Evolutionary conservation across 2,329 filamentous ascomycete genomes (phyloP), one percentile per base, ranked within the genome.

Genomic region (Lachnellula occidentalis): DNA sequence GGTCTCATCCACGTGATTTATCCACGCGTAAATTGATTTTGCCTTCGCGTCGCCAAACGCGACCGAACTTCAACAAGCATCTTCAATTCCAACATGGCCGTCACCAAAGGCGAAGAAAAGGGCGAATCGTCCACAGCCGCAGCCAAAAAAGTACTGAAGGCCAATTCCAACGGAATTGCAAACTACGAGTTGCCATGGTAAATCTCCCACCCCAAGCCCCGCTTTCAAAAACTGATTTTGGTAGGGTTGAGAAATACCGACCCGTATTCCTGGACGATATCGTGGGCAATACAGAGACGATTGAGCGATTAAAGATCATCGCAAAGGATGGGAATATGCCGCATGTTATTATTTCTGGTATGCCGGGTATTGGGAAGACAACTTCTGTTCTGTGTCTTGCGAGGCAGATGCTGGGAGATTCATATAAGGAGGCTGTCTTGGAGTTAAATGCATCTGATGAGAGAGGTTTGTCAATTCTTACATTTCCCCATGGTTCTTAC

Each of bases 281-380:
- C 51, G 94, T 99, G 52, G 94, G 94, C 68, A 99, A 99, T 73
- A 95, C 90, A 19, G 94, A 99, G 71, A 99, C 94, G 1, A 91
- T 99, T 66, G 92, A 97, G 72, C 88, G 94, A 53, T 78, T 99
- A 66, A 97, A 97, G 71, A 97, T 99, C 67, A 97, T 99, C 65
- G 92, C 94, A 46, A 94, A 92, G 72, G 94, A 97, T 75, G 94
- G 94, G 65, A 99, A 99, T 74, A 96, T 99, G 92, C 94, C 94
- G 2, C 94, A 99, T 74, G 84, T 99, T 67, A 97, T 99, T 73
- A 97, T 99, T 67, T 96, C 90, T n/a, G 94, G 94, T 57, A 97
- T 96, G 91, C 94, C 94, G 19, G 94, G 94, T 68, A 99, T 97
- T 67, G 94, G 94, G 72, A 99, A 99, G 78, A 99, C 94, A 4